Percentiles rank a stretch among this genome's conserved stretches.
Conservation (phyloP, 2,329 filamentous ascomycete species). For the Thielaviopsis punctulata region DNA sequence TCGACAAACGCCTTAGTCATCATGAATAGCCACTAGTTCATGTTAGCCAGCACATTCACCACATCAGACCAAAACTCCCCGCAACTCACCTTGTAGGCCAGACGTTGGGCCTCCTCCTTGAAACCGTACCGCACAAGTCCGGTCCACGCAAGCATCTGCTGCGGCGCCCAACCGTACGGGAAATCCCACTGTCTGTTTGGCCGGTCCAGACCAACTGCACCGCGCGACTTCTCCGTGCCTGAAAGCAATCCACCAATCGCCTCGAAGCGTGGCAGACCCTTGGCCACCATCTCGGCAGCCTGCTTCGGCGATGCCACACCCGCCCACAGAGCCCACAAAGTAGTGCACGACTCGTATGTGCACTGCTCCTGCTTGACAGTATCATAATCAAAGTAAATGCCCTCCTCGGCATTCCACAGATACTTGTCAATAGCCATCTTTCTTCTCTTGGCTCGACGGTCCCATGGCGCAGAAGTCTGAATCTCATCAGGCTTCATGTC, state of each 20-base stretch:
- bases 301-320: conserved; percentile 73
- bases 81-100: conserved; percentile 53
- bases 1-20: conserved; percentile 96
- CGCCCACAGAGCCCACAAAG: conserved; percentile 96
- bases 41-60: neutral
- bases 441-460: conserved; percentile 68
- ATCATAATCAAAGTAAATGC: conserved; percentile 98
- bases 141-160: conserved; percentile 96
- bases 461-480: conserved; percentile 77
- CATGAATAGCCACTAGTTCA: conserved; percentile 72
- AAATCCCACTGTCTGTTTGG: conserved; percentile 98
- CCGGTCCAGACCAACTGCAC: conserved; percentile 57
- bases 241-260: conserved; percentile 74
- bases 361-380: conserved; percentile 65
- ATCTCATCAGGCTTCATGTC: conserved; percentile 46
- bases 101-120: conserved; percentile 68
- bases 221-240: conserved; percentile 78
- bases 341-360: conserved; percentile 79
- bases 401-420: conserved; percentile 78
- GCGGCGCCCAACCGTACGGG: conserved; percentile 93
- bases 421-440: conserved; percentile 81
- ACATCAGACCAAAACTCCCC: neutral
- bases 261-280: conserved; percentile 75
- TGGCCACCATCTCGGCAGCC: conserved; percentile 65
- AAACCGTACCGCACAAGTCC: conserved; percentile 85